Conservation (phyloP, 2,329 filamentous ascomycete species). For the Cladophialophora carrionii region DNA sequence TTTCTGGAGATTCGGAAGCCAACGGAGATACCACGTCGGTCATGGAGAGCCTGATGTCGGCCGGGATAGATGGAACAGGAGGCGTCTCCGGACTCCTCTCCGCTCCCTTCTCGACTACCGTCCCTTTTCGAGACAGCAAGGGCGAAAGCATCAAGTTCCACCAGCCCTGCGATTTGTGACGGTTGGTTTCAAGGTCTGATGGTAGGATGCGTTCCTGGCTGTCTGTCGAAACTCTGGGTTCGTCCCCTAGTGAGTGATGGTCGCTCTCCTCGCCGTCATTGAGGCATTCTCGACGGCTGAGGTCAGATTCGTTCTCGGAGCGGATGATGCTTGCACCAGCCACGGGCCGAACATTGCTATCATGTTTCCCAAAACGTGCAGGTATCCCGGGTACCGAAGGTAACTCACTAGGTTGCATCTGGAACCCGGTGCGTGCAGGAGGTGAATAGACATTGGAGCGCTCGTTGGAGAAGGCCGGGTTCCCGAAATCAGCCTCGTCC, state of each 20-base stretch:
- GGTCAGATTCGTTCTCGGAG: not conserved
- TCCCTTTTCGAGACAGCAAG: slow-evolving; percentile 46
- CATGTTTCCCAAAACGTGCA: not conserved
- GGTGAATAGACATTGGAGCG: slow-evolving; percentile 51
- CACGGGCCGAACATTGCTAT: not conserved
- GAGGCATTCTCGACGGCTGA: not conserved
- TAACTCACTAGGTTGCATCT: slow-evolving; percentile 35
- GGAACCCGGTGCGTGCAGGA: slow-evolving; percentile 40
- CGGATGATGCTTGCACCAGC: slow-evolving; percentile 15
- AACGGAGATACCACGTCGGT: slow-evolving; percentile 28
- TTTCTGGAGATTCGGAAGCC: slow-evolving; percentile 44
- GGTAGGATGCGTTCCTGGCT: slow-evolving; percentile 42
- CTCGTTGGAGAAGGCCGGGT: slow-evolving; percentile 24
- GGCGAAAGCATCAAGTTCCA: slow-evolving; percentile 55
- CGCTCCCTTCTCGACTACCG: slow-evolving; percentile 42
- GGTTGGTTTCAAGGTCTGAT: slow-evolving; percentile 37
- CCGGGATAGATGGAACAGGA: slow-evolving; percentile 25
- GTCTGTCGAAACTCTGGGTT: slow-evolving; percentile 39
- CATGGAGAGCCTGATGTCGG: slow-evolving; percentile 13
- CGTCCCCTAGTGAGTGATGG: slow-evolving; percentile 1
- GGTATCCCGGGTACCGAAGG: slow-evolving; percentile 51
- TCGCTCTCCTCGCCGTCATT: slow-evolving; percentile 18
- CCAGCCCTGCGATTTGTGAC: slow-evolving; percentile 54
- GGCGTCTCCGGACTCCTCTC: slow-evolving; percentile 18
- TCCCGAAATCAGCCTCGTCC: slow-evolving; percentile 46